Conservation (phyloP, 257 asterid genomes). For the Anisodus acutangulus region DNA sequence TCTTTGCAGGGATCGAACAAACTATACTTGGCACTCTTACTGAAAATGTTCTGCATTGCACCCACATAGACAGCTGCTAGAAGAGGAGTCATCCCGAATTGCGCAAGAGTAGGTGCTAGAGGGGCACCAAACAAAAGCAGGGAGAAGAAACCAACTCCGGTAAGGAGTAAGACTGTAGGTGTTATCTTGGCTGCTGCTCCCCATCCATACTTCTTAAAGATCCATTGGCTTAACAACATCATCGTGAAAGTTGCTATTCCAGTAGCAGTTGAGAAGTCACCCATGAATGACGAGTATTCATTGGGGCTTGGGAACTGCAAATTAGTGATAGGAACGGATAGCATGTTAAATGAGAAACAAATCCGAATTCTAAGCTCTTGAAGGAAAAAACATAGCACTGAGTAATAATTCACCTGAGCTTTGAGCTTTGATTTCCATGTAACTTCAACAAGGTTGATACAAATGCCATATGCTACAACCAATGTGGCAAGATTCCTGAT, state of each 20-base stretch:
- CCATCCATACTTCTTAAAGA: constrained; percentile 89
- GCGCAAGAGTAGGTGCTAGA: constrained; percentile 75
- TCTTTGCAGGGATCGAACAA: constrained; percentile 99
- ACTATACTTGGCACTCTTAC: constrained; percentile 97
- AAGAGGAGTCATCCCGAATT: constrained; percentile 89
- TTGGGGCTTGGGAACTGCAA: constrained; percentile 94
- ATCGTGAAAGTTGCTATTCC: constrained; percentile 93
- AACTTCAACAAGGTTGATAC: constrained; percentile 97
- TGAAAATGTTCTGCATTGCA: constrained; percentile 94
- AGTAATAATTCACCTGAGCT: constrained; percentile 75
- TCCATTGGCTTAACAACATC: constrained; percentile 99
- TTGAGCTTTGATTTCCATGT: constrained; percentile 99
- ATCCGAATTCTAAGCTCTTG: background rate
- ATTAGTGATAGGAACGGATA: constrained; percentile 5
- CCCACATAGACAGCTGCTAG: constrained; percentile 97
- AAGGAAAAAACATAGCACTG: background rate
- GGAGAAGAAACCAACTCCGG: constrained; percentile 95
- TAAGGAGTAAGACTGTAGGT: constrained; percentile 85
- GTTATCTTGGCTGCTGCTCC: constrained; percentile 96
- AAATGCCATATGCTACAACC: constrained; percentile 97
- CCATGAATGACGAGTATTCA: constrained; percentile 96
- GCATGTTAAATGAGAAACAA: background rate
- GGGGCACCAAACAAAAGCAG: constrained; percentile 83
- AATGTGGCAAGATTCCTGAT: constrained; percentile 93
- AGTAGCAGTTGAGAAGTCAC: constrained; percentile 95